These are phyloP conservation scores for Magnolia sinica DNA, from an alignment of 164 flowering plant genomes.

Conservation along the genomic window DNA sequence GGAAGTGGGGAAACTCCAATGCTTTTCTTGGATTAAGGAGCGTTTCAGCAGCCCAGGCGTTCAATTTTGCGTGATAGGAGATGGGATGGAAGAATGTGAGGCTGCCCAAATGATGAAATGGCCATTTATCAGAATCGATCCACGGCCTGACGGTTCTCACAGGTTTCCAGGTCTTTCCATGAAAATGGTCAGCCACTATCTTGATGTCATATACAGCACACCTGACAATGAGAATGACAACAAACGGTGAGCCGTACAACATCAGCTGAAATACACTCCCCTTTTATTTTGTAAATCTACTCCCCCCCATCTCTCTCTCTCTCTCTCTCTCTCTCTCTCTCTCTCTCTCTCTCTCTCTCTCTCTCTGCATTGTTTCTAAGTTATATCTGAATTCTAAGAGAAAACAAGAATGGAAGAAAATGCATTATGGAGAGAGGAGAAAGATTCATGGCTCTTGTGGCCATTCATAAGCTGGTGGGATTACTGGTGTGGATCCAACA, in stretches of 20 bases:
- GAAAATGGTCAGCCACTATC: constrained; percentile 55
- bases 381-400: too few species aligned
- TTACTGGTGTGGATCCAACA: too few species aligned
- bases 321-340: neutral
- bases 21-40: constrained; percentile 77
- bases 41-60: constrained; percentile 52
- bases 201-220: constrained; percentile 60
- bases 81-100: constrained; percentile 94
- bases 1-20: constrained; percentile 83
- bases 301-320: too few species aligned
- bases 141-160: constrained; percentile 52
- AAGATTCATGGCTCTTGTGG: too few species aligned
- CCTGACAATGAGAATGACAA: constrained; percentile 36
- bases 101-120: constrained; percentile 81
- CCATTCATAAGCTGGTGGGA: too few species aligned
- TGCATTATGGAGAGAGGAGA: too few species aligned
- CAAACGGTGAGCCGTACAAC: constrained; percentile 16
- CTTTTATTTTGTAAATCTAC: neutral
- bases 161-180: constrained; percentile 82
- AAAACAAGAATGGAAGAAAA: too few species aligned
- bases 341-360: neutral
- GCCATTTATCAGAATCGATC: constrained; percentile 80
- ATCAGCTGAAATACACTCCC: constrained; percentile 2
- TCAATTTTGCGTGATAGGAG: constrained; percentile 87
- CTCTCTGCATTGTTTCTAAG: too few species aligned